phyloP scores from a whole-genome alignment of 345 rosid species.

The Murraya koenigii region DNA sequence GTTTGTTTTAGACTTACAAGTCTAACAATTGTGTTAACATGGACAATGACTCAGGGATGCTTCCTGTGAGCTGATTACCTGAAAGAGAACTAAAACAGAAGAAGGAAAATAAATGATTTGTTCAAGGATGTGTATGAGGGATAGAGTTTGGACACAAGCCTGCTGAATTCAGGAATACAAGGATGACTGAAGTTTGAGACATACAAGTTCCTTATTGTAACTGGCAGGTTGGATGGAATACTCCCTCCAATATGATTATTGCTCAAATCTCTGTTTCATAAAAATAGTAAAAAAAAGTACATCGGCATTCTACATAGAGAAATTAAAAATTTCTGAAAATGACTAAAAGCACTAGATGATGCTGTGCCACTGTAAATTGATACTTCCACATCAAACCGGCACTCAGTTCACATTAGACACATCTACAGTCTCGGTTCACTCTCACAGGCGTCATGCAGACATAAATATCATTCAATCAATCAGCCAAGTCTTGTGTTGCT shows the following conservation, averaged over 20 bases:
- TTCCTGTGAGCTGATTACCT: conserved; percentile 57
- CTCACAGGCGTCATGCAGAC: not conserved
- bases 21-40: conserved; percentile 40
- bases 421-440: not conserved
- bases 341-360: not conserved
- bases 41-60: conserved; percentile 51
- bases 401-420: not conserved
- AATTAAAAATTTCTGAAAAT: not conserved
- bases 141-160: not conserved
- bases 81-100: conserved; percentile 52
- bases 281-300: conserved; percentile 15
- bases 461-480: not conserved
- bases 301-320: conserved; percentile 1
- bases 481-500: not conserved
- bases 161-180: not conserved
- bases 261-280: conserved; percentile 73
- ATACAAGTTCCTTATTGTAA: conserved; percentile 62
- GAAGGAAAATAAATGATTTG: conserved; percentile 4
- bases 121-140: not conserved
- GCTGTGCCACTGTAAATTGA: not conserved
- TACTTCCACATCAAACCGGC: not conserved
- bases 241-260: conserved; percentile 80
- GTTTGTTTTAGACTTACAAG: conserved; percentile 42
- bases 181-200: conserved; percentile 20
- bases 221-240: conserved; percentile 70